phyloP scores from a whole-genome alignment of 306 rosid species.

The Trifolium pratense region DNA sequence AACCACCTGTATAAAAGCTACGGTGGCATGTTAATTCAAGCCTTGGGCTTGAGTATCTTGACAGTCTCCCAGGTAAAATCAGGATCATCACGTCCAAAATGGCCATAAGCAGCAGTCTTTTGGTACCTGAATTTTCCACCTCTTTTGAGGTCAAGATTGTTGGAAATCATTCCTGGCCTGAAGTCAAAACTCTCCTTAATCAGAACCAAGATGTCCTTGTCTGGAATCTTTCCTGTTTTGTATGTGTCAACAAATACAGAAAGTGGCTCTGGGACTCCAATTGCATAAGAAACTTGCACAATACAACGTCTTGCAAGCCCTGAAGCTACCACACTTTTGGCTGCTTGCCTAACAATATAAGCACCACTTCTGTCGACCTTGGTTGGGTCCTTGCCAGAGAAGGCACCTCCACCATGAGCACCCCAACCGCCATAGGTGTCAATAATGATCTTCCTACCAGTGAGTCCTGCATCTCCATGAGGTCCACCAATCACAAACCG shows the following conservation, averaged over 20 bases:
- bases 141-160: slow-evolving; percentile 70
- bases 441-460: slow-evolving; percentile 82
- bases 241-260: slow-evolving; percentile 75
- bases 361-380: slow-evolving; percentile 90
- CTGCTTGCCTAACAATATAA: slow-evolving; percentile 81
- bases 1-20: slow-evolving; percentile 41
- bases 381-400: slow-evolving; percentile 89
- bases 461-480: slow-evolving; percentile 88
- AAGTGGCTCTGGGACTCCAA: slow-evolving; percentile 81
- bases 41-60: slow-evolving; percentile 75
- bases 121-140: slow-evolving; percentile 84
- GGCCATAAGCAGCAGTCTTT: slow-evolving; percentile 87
- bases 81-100: slow-evolving; percentile 81
- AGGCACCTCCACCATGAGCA: slow-evolving; percentile 91
- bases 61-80: slow-evolving; percentile 88
- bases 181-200: slow-evolving; percentile 77
- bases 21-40: slow-evolving; percentile 48
- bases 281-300: slow-evolving; percentile 91
- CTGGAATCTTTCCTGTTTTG: slow-evolving; percentile 72
- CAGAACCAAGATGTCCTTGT: slow-evolving; percentile 68
- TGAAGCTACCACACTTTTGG: slow-evolving; percentile 81
- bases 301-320: slow-evolving; percentile 75
- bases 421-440: slow-evolving; percentile 95
- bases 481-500: slow-evolving; percentile 88
- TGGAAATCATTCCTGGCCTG: slow-evolving; percentile 86